phyloP scores from a whole-genome alignment of 768 basidiomycete genomes.

The Baorangia bicolor region DNA sequence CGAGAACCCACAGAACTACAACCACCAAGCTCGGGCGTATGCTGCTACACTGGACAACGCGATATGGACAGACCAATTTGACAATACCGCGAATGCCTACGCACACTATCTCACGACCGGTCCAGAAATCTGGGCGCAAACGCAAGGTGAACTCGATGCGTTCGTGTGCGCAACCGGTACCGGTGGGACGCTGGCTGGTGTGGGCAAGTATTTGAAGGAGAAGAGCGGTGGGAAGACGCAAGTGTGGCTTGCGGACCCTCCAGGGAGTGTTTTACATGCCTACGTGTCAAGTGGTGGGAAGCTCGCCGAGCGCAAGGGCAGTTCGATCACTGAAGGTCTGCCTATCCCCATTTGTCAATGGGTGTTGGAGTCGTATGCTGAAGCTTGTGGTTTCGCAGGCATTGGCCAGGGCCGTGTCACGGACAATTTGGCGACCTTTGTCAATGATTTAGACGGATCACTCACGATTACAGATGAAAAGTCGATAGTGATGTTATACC shows the following conservation, averaged over 20 bases:
- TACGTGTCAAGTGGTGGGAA: conserved; percentile 80
- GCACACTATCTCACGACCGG: conserved; percentile 91
- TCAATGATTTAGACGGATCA: conserved; percentile 77
- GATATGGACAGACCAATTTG: conserved; percentile 98
- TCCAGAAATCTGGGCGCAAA: conserved; percentile 96
- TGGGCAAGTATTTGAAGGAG: conserved; percentile 82
- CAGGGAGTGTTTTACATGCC: conserved; percentile 87
- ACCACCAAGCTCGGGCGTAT: conserved; percentile 92
- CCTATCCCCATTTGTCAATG: background rate
- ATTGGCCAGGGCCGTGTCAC: conserved; percentile 98
- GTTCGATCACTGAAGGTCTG: conserved; percentile 89
- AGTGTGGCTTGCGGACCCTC: conserved; percentile 95
- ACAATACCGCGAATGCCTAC: conserved; percentile 88
- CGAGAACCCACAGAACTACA: conserved; percentile 94
- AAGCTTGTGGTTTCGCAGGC: conserved; percentile 45
- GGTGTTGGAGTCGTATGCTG: background rate
- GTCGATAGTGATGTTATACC: conserved; percentile 91
- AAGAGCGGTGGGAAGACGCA: conserved; percentile 75
- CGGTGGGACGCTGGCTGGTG: conserved; percentile 92
- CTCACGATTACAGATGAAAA: conserved; percentile 86
- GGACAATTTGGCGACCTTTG: conserved; percentile 81
- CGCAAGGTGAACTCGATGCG: conserved; percentile 72
- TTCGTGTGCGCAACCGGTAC: conserved; percentile 96
- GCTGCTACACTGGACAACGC: conserved; percentile 74
- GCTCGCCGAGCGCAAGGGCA: conserved; percentile 73